These are phyloP conservation scores for Daucus carota DNA, from an alignment of 129 eudicot genomes.

Conservation along the genomic window DNA sequence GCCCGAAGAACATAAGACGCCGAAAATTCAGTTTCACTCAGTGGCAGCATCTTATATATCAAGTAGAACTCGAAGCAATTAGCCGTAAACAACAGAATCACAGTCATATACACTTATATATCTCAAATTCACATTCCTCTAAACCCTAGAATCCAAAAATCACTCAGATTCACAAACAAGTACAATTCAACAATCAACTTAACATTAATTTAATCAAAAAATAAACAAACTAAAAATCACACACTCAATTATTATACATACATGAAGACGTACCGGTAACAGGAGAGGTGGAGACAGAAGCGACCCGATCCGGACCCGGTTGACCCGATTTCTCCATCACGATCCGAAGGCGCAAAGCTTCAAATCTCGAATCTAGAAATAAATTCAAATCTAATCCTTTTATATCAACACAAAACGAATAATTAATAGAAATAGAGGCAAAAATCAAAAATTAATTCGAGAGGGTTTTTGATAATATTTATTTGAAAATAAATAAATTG, in stretches of 20 bases:
- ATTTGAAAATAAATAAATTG: constrained; percentile 4
- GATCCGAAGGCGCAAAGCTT: constrained; percentile 23
- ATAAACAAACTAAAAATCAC: constrained; percentile 1
- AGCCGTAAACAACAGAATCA: neutral
- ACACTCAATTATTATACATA: neutral
- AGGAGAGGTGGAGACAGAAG: constrained; percentile 29
- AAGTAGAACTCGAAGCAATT: neutral
- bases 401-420: neutral
- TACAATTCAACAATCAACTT: neutral
- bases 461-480: constrained; percentile 11
- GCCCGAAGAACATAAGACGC: too few species aligned
- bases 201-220: neutral
- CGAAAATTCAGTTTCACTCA: neutral
- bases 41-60: neutral
- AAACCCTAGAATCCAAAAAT: neutral
- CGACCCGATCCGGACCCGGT: constrained; percentile 42
- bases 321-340: constrained; percentile 44
- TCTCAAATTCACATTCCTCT: neutral
- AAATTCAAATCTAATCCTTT: constrained; percentile 3
- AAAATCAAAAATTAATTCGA: neutral
- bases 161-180: neutral
- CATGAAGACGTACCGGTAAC: constrained; percentile 20
- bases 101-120: too few species aligned
- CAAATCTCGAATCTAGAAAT: neutral
- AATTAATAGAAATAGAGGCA: too few species aligned